Base-by-base conservation (phyloP, 1,284 basidiomycete species). In the Leccinum fallax region DNA sequence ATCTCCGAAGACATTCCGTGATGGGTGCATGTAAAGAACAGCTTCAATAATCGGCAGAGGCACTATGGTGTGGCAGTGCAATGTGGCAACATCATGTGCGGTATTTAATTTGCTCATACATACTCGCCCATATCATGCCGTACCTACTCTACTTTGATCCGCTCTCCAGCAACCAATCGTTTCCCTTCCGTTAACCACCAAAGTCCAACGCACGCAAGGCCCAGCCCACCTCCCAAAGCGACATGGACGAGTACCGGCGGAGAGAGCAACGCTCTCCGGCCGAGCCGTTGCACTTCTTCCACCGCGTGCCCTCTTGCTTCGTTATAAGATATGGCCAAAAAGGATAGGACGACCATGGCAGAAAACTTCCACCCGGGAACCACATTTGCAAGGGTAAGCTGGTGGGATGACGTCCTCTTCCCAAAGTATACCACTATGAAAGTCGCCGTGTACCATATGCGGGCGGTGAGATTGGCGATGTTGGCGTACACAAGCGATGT, bases 401-500 rank as follows among this genome's bases (percentile, higher is more conserved):
- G 55, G 55, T 66, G 57, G 13, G 60, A 63, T 24, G 67, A 69
- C 55, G 61, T 65, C 55, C 74, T 71, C 13, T 60, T 64, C 16
- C 56, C 60, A 68, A 81, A 83, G 66, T 76, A 84, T 3, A 53
- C 61, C 6, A 67, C 70, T 55, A 74, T 71, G 63, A 80, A 84
- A 58, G 63, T 65, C 24, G 71, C 64, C 51, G 81, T 83, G 66
- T 87, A 93, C 13, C 76, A 72, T 56, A 86, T 88, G 21, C 89
- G 79, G 26, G 83, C 78, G 1, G 77, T 74, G 65, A 92, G 81
- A 69, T 89, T 92, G 63, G 82, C 74, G 63, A 87, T 84, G 71
- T 93, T 93, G 53, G 90, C 90, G 66, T 84, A 91, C 4, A 94
- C 87, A 46, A 94, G 79, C 9, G 90, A 88, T 0, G 81, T 79